Base-by-base conservation (phyloP, 2,329 filamentous ascomycete species). In the Coleophoma cylindrospora region DNA sequence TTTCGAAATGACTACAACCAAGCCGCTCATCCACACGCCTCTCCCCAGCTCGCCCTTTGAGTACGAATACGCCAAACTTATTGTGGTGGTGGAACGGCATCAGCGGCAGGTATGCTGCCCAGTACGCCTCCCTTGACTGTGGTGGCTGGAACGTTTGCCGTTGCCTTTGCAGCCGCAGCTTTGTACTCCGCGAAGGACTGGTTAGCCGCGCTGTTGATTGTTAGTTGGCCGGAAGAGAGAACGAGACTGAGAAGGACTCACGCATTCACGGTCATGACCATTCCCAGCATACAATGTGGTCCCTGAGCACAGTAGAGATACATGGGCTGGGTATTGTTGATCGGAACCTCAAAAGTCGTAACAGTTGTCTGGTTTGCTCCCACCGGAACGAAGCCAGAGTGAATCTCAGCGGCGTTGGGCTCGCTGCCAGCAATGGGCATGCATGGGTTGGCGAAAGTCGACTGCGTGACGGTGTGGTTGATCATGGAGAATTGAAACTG, bases 401-500 rank as follows among this genome's bases (percentile, higher is more conserved):
- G 45, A 5, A 52, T 36, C 14, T 45, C 47, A 11, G 44, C 45
- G 3, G 49, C 45, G 7, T 12, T 37, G 22, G 53, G 22, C 22
- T 53, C 43, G 5, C 45, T 48, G 14, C 15, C 22, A 21, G 17
- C 22, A 12, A 60, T 50, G 9, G 63, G 64, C 17, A 47, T 12
- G 48, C 64, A 65, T 3, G 66, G 66, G 32, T 52, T 53, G 11
- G 57, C 56, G 44, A 66, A 68, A 11, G 58, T 61, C 34, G 61
- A 64, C 55, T 70, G 64, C 8, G 66, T 70, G 41, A 80, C 64
- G 22, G 72, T 70, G 69, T 79, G 77, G 68, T 79, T 80, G 50
- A 57, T 63, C 11, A 75, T 71, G 49, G 71, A 71, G 67, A 73
- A 80, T 61, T 77, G 74, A 67, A 73, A 80, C 66, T 80, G 74